Conservation (phyloP, 768 basidiomycete species). For the Mycena leptocephala region DNA sequence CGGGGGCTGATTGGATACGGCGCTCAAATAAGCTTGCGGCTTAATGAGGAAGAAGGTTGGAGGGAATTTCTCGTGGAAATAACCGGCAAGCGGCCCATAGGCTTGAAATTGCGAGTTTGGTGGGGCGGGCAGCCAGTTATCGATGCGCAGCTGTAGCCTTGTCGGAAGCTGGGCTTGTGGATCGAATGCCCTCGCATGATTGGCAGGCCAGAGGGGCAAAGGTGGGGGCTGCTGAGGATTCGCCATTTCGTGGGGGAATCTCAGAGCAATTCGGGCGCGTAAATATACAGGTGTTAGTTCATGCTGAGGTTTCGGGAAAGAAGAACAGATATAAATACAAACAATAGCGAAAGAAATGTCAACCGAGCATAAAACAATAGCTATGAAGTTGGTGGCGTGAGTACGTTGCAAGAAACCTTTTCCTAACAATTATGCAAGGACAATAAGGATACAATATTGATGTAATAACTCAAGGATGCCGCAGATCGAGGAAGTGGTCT, state of each 20-base stretch:
- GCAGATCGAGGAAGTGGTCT: no score
- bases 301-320: not conserved
- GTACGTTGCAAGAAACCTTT: not conserved
- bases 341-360: not conserved
- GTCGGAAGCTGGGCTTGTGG: not conserved
- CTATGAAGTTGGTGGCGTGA: no score
- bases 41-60: not conserved
- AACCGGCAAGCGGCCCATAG: not conserved
- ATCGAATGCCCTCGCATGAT: not conserved
- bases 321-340: not conserved
- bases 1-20: not conserved
- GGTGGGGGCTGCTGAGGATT: not conserved
- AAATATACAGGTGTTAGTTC: not conserved
- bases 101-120: not conserved
- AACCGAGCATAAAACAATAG: not conserved
- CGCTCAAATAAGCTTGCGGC: constrained; percentile 2
- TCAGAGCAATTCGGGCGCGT: not conserved
- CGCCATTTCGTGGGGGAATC: not conserved
- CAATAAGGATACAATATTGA: no score
- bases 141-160: not conserved
- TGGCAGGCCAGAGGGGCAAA: not conserved
- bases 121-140: not conserved
- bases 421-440: no score
- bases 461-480: no score
- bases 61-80: no score